Evolutionary conservation across 2,329 filamentous ascomycete species (phyloP), one percentile per base, ranked within the genome.

Genomic region (Phaeosphaeriaceae sp.): DNA sequence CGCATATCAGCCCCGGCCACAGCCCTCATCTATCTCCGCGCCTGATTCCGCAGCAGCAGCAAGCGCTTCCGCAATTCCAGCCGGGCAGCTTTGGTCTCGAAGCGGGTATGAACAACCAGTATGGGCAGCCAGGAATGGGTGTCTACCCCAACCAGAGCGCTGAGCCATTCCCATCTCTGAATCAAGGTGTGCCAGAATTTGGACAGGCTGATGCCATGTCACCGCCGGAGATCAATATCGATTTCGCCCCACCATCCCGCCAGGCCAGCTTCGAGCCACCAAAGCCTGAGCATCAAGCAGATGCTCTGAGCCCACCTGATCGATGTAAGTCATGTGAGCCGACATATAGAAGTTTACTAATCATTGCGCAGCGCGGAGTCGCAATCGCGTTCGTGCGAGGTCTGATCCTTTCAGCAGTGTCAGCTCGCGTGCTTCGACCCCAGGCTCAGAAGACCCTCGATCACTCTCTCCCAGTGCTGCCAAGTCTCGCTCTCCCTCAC

Each of bases 171-270:
- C 80, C 81, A 3, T 77, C 82, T 52, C 76, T 83, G 60, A 80
- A 83, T 63, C 78, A 83, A 40, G 80, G 56, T 79, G 79, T 79
- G 22, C 75, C 79, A 27, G 90, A 93, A 56, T 85, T 91, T 73
- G 86, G 87, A 6, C 88, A 86, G 72, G 87, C 86, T 47, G 86
- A 89, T 50, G 85, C 91, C 66, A 95, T 96, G 89, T 90, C 90
- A 3, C 91, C 93, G n/a, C 93, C 93, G 0, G 91, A 93, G 51
- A 97, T 97, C 78, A 96, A 95, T 73, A 95, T 97, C 68, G 91
- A 97, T 74, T 93, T 92, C 76, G 93, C 93, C 17, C 93, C 93
- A 22, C 89, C 89, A 9, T 86, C 90, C 52, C 81, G 85, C 57
- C 86, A 86, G 69, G 85, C 83, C 53, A 87, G 83, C 66, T 90